Evolutionary conservation across 192 early-diverging fungal species (phyloP).

Genomic region (Linderina pennispora): DNA sequence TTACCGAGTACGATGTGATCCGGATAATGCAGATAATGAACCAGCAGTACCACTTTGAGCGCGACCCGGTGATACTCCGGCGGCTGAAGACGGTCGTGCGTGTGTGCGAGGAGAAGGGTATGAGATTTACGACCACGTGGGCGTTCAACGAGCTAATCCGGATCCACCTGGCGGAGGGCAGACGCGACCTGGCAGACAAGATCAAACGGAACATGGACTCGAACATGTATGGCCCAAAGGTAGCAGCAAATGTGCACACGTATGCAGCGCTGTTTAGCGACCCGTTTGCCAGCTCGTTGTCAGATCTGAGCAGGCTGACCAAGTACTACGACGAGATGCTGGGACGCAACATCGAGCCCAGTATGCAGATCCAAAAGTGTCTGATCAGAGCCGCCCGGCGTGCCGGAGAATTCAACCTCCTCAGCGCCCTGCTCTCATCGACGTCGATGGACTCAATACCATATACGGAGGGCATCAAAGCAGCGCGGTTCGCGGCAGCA

Average conservation of each 20-base stretch:
- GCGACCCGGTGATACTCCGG: conserved; percentile 6
- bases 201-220: conserved; percentile 30
- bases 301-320: conserved; percentile 17
- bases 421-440: conserved; percentile 14
- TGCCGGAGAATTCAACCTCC: conserved; percentile 10
- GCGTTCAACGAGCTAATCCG: conserved; percentile 35
- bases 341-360: conserved; percentile 12
- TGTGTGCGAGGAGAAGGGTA: conserved; percentile 3
- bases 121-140: conserved; percentile 8
- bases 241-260: conserved; percentile 15
- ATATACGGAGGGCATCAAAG: neutral
- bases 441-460: neutral
- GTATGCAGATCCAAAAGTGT: conserved; percentile 17
- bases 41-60: conserved; percentile 29
- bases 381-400: conserved; percentile 17
- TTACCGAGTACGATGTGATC: conserved; percentile 29
- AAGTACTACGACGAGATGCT: conserved; percentile 39
- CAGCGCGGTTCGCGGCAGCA: conserved; percentile 21
- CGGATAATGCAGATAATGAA: conserved; percentile 27
- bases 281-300: neutral
- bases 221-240: conserved; percentile 9
- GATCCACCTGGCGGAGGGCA: conserved; percentile 12
- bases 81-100: conserved; percentile 8
- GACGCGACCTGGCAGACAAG: conserved; percentile 9
- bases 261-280: conserved; percentile 38